Base-by-base conservation (phyloP, 2,329 filamentous ascomycete genomes). In the Phyllosticta citriasiana region DNA sequence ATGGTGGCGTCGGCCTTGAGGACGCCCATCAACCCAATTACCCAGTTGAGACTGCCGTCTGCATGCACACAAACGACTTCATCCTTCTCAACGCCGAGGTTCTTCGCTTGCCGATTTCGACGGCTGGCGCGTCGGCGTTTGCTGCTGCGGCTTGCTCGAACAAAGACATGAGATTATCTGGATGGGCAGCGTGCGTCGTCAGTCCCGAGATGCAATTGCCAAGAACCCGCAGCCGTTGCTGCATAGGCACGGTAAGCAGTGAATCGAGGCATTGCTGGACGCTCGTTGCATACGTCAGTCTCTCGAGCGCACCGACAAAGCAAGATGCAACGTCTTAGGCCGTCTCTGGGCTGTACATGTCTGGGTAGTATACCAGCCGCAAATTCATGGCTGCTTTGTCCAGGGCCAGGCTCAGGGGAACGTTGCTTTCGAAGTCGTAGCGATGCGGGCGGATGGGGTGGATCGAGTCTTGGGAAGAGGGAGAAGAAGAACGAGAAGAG, bases 21-120 rank as follows among this genome's bases (percentile, higher is more conserved):
- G 5, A 74, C 65, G 6, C 64, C 72, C 27, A 67, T 73, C 2
- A 76, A 70, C 7, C 69, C 69, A 1, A 73, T 62, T 19, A 77
- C 65, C 74, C 74, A 75, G 64, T 72, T 65, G 10, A 73, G 52
- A 1, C 66, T 66, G 0, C 71, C 55, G 57, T 76, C 73, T 2
- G 72, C 67, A 56, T 72, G 64, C 3, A 76, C 68, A 52, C 67
- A 68, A 0, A 77, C 71, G 12, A 72, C 65, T 3, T 74, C 71
- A 6, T 64, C 66, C 27, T 30, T 30, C 2, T 33, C 8, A 14
- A 52, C 30, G 30, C 19, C 4, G n/a, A 56, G 30, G 4, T 24
- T 5, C 7, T 27, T 14, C 55, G 4, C 7, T 53, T 12, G 8
- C 24, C 55, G 16, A 59, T 26, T 35, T 65, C 26, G 9, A 61